Evolutionary conservation across 177 flowering plant genomes (phyloP), one percentile per base, ranked within the genome.

Genomic region (Tripterygium wilfordii): DNA sequence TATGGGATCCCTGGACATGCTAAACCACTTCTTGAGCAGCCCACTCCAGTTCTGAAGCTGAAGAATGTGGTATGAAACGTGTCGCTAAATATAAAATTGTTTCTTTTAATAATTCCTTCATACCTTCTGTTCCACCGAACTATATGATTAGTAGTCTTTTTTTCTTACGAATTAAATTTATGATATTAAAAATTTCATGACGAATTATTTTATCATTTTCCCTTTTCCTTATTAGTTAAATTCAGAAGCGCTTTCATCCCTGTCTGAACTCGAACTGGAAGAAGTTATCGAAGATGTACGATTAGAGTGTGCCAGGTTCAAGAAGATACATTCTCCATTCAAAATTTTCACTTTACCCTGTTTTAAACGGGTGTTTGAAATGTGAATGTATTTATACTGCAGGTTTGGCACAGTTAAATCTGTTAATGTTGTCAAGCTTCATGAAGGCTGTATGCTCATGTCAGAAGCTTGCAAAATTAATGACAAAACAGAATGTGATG

Each of bases 361-460:
- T 39, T 42, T 13, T 10, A 14, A 10, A 13, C 8, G 8, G 28
- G 20, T 21, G 21, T 14, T 31, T 46, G 10, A 12, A 15, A 16
- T 18, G 7, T 29, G 42, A 9, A 41, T 25, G 9, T 0, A 20
- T 33, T 28, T 10, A 49, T 54, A 10, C 14, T 78, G 74, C 78
- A 94, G 99, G 80, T 89, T 86, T 75, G 99, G 99, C 31, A 57
- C 82, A 21, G 79, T 94, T 31, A 79, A 74, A 65, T 80, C 95
- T 20, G 43, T 89, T 24, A 75, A 94, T 45, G 42, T 84, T 53
- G 70, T 80, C 21, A 68, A 68, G 72, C 35, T 26, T 42, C 21
- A 29, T 24, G 45, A 42, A 47, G 42, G 51, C 37, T 1, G 6
- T 23, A 32, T 42, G 12, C 15, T 32, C 24, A 45, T 37, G 18